Evolutionary conservation across 306 rosid species (phyloP).

Genomic region (Vicia sativa): DNA sequence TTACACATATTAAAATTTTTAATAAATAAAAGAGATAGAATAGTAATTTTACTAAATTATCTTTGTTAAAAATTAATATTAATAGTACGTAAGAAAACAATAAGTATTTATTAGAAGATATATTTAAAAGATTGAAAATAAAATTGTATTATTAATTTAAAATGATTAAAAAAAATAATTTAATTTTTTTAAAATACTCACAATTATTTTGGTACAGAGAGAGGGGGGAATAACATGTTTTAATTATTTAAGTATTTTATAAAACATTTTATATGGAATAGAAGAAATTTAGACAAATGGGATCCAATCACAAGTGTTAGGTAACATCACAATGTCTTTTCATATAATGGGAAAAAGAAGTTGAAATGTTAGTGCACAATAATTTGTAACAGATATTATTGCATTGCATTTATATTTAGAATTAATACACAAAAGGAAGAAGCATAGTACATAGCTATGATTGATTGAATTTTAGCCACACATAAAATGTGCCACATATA

Average conservation of each 20-base stretch:
- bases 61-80: too few relatives aligned
- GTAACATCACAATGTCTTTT: slow-evolving; percentile 32
- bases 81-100: too few relatives aligned
- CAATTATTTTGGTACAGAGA: too few relatives aligned
- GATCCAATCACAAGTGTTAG: slow-evolving; percentile 15
- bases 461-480: slow-evolving; percentile 25
- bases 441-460: slow-evolving; percentile 35
- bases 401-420: slow-evolving; percentile 22
- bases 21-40: too few relatives aligned
- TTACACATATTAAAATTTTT: too few relatives aligned
- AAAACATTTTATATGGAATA: background rate
- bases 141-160: too few relatives aligned
- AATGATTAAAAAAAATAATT: too few relatives aligned
- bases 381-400: slow-evolving; percentile 34
- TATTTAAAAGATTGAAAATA: too few relatives aligned
- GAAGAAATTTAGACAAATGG: background rate
- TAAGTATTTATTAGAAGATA: too few relatives aligned
- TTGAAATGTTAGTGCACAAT: slow-evolving; percentile 19
- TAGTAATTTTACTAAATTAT: too few relatives aligned
- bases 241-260: background rate
- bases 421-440: slow-evolving; percentile 6
- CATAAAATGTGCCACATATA: slow-evolving; percentile 23
- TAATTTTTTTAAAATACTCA: too few relatives aligned
- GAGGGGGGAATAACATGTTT: too few relatives aligned
- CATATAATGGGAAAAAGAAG: background rate